phyloP scores from a whole-genome alignment of 768 basidiomycete genomes.

The Boletus reticuloceps region DNA sequence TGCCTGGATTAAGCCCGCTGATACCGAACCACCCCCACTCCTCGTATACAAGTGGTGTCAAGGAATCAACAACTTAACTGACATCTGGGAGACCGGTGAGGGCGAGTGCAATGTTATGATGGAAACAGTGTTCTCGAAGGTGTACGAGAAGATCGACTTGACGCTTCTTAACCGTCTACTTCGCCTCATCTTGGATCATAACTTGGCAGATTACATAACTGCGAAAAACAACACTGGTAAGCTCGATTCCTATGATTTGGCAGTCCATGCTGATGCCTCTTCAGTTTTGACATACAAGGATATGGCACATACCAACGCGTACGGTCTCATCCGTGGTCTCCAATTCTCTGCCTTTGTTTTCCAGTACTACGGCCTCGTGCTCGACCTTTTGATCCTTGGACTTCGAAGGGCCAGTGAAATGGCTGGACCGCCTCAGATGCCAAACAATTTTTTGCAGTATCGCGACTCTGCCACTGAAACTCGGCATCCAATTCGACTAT shows the following conservation, averaged over 20 bases:
- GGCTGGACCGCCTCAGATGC: constrained; percentile 96
- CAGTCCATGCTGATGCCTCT: not conserved
- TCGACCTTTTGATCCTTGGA: constrained; percentile 93
- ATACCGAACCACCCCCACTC: constrained; percentile 94
- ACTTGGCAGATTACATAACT: constrained; percentile 98
- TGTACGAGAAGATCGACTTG: constrained; percentile 98
- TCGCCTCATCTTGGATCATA: constrained; percentile 96
- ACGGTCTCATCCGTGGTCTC: constrained; percentile 93
- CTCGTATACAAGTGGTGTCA: constrained; percentile 99
- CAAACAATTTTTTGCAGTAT: constrained; percentile 98
- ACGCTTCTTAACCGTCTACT: constrained; percentile 94
- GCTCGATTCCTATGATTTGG: constrained; percentile 7
- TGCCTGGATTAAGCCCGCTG: constrained; percentile 98
- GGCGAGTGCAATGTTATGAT: constrained; percentile 98
- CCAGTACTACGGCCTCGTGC: constrained; percentile 96
- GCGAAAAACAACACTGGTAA: constrained; percentile 93
- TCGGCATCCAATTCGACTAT: constrained; percentile 95
- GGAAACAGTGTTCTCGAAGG: constrained; percentile 97
- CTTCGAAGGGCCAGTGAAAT: constrained; percentile 98
- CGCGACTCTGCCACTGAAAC: constrained; percentile 94
- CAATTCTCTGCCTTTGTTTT: constrained; percentile 99
- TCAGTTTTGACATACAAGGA: constrained; percentile 87
- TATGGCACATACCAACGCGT: constrained; percentile 98
- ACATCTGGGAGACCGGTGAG: constrained; percentile 97
- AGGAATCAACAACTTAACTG: constrained; percentile 97